These are phyloP conservation scores for Trypanosoma melophagium DNA, from an alignment of 208 protist genomes.

Conservation along the genomic window DNA sequence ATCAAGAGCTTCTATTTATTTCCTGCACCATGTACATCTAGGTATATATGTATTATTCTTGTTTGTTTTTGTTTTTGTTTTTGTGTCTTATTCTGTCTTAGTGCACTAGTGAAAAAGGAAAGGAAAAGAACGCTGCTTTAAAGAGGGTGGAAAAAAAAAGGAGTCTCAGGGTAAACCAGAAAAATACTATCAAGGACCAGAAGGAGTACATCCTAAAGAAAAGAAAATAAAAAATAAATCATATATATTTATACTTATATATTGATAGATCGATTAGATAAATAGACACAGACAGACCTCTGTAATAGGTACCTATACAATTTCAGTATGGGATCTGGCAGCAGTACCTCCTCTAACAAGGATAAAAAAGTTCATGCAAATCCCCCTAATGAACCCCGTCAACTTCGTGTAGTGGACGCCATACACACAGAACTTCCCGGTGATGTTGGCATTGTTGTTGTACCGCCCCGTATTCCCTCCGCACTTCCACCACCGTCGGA, in stretches of 20 bases:
- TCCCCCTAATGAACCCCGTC: neutral
- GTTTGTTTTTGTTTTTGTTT: neutral
- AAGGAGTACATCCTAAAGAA: too few relatives aligned
- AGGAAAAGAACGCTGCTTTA: slow-evolving; percentile 2
- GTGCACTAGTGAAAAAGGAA: neutral
- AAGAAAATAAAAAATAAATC: too few relatives aligned
- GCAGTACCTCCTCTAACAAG: slow-evolving; percentile 31
- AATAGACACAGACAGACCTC: neutral
- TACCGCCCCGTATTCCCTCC: neutral
- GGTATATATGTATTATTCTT: neutral
- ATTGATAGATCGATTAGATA: neutral
- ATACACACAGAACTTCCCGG: neutral
- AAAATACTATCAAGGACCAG: too few relatives aligned
- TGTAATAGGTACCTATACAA: neutral
- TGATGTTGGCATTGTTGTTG: neutral
- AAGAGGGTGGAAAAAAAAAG: slow-evolving; percentile 1
- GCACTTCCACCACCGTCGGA: slow-evolving; percentile 18
- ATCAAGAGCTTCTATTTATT: too few relatives aligned
- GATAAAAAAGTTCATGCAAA: too few relatives aligned
- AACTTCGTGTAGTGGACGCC: neutral
- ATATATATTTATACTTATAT: too few relatives aligned
- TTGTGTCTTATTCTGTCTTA: slow-evolving; percentile 13
- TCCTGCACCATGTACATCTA: too few relatives aligned
- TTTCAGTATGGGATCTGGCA: slow-evolving; percentile 41
- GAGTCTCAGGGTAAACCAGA: neutral